These are phyloP conservation scores for Papiliotrema fonsecae DNA, from an alignment of 1,284 basidiomycete species.

Conservation along the genomic window DNA sequence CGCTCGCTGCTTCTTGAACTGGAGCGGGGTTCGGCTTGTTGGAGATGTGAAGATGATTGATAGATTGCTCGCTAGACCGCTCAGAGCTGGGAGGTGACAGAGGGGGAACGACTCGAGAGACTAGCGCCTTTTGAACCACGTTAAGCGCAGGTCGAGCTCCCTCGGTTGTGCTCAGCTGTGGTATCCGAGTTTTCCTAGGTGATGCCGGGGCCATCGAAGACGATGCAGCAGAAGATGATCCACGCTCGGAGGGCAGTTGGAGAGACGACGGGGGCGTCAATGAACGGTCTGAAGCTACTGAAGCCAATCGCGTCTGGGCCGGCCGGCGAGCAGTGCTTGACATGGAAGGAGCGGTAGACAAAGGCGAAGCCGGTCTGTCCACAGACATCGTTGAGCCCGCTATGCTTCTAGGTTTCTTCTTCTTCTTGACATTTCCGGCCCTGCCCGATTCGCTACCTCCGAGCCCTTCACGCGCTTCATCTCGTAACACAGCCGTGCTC, in stretches of 20 bases:
- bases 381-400: background rate
- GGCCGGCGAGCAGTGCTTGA: too few species aligned
- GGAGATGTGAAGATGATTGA: background rate
- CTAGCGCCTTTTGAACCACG: constrained; percentile 6
- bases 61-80: constrained; percentile 12
- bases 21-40: background rate
- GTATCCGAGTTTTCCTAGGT: background rate
- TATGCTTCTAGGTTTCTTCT: constrained; percentile 8
- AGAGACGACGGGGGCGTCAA: constrained; percentile 4
- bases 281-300: background rate
- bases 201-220: background rate
- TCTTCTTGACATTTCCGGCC: constrained; percentile 18
- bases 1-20: background rate
- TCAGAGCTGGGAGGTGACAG: constrained; percentile 18
- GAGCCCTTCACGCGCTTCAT: constrained; percentile 2
- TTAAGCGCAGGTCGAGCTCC: background rate
- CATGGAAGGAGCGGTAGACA: too few species aligned
- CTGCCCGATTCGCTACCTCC: background rate
- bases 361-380: background rate
- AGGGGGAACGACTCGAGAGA: background rate
- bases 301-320: too few species aligned
- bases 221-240: constrained; percentile 13
- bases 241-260: constrained; percentile 6
- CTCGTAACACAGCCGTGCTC: constrained; percentile 14
- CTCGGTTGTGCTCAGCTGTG: background rate